Conservation (phyloP, 148 eudicot genomes). For the Arbutus unedo region DNA sequence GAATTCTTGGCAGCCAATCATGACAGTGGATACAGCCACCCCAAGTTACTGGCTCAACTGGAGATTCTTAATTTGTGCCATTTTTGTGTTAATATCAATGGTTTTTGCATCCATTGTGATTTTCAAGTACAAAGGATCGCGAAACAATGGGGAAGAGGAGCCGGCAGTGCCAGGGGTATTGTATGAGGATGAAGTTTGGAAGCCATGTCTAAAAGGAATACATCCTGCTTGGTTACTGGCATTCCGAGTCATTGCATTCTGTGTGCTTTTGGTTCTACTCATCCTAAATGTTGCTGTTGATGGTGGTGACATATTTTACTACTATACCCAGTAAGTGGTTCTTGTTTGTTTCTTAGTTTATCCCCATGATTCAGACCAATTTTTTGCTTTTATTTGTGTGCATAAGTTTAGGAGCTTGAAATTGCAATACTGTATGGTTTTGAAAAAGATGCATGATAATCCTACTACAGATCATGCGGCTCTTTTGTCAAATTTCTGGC, state of each 20-base stretch:
- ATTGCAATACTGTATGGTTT: neutral
- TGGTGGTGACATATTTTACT: slow-evolving; percentile 60
- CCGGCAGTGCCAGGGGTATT: slow-evolving; percentile 44
- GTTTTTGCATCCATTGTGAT: slow-evolving; percentile 49
- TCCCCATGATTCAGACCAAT: neutral
- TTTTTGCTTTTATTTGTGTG: neutral
- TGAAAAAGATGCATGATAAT: neutral
- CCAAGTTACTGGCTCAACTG: slow-evolving; percentile 86
- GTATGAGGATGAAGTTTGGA: slow-evolving; percentile 79
- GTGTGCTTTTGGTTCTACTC: slow-evolving; percentile 57
- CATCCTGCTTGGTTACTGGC: slow-evolving; percentile 81
- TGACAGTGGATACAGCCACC: slow-evolving; percentile 42
- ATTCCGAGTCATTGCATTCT: slow-evolving; percentile 53
- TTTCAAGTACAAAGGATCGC: slow-evolving; percentile 52
- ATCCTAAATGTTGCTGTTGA: slow-evolving; percentile 64
- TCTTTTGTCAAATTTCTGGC: neutral
- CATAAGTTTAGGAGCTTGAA: neutral
- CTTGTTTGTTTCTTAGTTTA: neutral
- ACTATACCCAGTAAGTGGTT: slow-evolving; percentile 73
- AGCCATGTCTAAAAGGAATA: slow-evolving; percentile 61
- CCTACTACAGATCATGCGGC: neutral
- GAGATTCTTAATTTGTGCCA: slow-evolving; percentile 61
- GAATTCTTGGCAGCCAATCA: slow-evolving; percentile 67
- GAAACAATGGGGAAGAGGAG: slow-evolving; percentile 24
- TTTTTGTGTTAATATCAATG: slow-evolving; percentile 50